Conservation (phyloP, 2,329 filamentous ascomycete genomes). For the Stachybotrys chartarum region DNA sequence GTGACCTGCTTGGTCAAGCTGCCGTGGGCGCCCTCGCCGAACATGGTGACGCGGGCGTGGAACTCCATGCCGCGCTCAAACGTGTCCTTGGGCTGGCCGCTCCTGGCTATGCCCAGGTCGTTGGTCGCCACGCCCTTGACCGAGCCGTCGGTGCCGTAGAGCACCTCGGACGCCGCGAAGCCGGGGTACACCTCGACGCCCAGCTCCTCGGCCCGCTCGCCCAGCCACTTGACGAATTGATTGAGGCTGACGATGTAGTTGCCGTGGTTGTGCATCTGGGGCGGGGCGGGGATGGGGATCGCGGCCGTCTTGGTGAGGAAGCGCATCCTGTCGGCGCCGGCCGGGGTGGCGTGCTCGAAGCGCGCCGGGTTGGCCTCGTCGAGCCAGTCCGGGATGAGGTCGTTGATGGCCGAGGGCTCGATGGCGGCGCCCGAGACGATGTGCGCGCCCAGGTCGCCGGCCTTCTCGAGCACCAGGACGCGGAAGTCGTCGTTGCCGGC, state of each 20-base stretch:
- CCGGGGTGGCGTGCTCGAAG: slow-evolving; percentile 82
- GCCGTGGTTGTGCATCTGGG: slow-evolving; percentile 96
- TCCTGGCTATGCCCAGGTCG: slow-evolving; percentile 76
- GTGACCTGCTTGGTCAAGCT: slow-evolving; percentile 92
- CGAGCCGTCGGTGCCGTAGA: slow-evolving; percentile 80
- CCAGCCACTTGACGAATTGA: slow-evolving; percentile 92
- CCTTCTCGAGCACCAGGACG: slow-evolving; percentile 89
- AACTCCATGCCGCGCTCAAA: slow-evolving; percentile 99
- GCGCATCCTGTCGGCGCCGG: slow-evolving; percentile 79
- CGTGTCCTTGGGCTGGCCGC: slow-evolving; percentile 77
- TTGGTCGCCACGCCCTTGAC: slow-evolving; percentile 95
- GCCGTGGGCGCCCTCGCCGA: slow-evolving; percentile 93
- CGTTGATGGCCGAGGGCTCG: slow-evolving; percentile 78
- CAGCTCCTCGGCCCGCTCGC: slow-evolving; percentile 90
- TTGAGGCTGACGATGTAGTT: slow-evolving; percentile 97
- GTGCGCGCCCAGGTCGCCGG: slow-evolving; percentile 88
- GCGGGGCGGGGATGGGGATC: slow-evolving; percentile 78
- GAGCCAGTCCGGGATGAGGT: slow-evolving; percentile 91
- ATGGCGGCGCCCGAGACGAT: slow-evolving; percentile 95
- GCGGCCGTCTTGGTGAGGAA: slow-evolving; percentile 79
- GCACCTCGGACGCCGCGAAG: slow-evolving; percentile 87
- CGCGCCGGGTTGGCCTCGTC: slow-evolving; percentile 79
- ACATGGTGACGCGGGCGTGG: slow-evolving; percentile 82
- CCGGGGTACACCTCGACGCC: slow-evolving; percentile 96
- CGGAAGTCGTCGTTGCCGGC: slow-evolving; percentile 94